A percentile compares a stretch with the other conserved stretches of the same genome.
Conservation (phyloP, 495 filamentous ascomycete genomes). For the Penicillium cinerascens region DNA sequence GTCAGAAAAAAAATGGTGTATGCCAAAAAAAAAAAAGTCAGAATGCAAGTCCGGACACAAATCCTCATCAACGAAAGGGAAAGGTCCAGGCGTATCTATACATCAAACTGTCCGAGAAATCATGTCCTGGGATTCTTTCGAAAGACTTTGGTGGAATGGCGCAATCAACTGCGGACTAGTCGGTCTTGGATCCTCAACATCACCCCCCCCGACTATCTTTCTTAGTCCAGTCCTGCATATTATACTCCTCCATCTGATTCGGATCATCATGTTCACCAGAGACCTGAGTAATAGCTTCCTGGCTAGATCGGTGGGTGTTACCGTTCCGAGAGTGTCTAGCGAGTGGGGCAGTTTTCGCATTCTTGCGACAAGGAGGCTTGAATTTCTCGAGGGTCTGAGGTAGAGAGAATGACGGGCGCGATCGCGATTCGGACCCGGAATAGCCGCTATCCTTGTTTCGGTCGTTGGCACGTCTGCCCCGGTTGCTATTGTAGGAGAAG, state of each 20-base stretch:
- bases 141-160: background rate
- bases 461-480: slow-evolving; percentile 14
- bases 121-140: background rate
- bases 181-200: slow-evolving; percentile 8
- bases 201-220: background rate
- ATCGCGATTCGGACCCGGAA: slow-evolving; percentile 10
- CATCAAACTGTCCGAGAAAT: background rate
- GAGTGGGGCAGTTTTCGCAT: background rate
- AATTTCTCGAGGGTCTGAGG: slow-evolving; percentile 11
- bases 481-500: slow-evolving; percentile 31
- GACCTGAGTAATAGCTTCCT: slow-evolving; percentile 19
- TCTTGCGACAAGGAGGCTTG: slow-evolving; percentile 5
- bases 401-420: slow-evolving; percentile 21
- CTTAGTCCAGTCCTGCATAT: slow-evolving; percentile 12
- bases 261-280: slow-evolving; percentile 10
- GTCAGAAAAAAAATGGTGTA: background rate
- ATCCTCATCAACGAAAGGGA: no score
- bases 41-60: no score
- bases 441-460: slow-evolving; percentile 10
- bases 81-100: background rate
- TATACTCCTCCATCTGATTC: slow-evolving; percentile 7
- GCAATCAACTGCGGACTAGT: slow-evolving; percentile 2
- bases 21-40: background rate
- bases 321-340: background rate
- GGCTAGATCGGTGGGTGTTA: slow-evolving; percentile 14